A percentile compares a stretch with the other conserved stretches of the same genome.
Conservation (phyloP, 148 eudicot species). For the Simmondsia chinensis region DNA sequence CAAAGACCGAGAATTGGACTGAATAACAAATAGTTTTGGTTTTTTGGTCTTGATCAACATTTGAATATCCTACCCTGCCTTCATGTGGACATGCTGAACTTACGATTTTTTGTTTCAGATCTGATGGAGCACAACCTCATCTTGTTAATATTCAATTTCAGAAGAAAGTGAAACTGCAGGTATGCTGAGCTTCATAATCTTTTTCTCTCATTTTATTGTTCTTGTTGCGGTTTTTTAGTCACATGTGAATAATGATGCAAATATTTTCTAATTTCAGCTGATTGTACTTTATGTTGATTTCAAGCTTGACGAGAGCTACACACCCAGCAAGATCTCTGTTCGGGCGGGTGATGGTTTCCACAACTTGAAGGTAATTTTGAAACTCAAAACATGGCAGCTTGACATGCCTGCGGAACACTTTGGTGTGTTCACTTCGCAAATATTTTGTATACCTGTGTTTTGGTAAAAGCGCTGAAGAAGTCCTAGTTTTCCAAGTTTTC, state of each 20-base stretch:
- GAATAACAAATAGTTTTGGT: not conserved
- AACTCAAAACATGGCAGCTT: not conserved
- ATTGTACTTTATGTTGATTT: slow-evolving; percentile 82
- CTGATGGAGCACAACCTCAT: slow-evolving; percentile 96
- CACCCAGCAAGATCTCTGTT: slow-evolving; percentile 85
- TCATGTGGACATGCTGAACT: not conserved
- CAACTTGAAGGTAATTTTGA: slow-evolving; percentile 48
- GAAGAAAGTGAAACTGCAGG: slow-evolving; percentile 85
- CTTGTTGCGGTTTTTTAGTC: slow-evolving; percentile 1
- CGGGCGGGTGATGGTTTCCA: slow-evolving; percentile 97
- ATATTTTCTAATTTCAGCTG: slow-evolving; percentile 29
- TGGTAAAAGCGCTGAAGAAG: no score
- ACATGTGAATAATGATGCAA: no score
- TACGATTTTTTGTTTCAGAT: slow-evolving; percentile 32
- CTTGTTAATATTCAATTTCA: slow-evolving; percentile 91
- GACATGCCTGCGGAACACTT: not conserved
- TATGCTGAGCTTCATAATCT: slow-evolving; percentile 6
- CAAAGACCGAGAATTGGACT: no score
- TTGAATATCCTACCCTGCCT: not conserved
- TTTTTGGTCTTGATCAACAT: not conserved
- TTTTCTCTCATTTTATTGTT: not conserved
- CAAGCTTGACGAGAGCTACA: slow-evolving; percentile 97
- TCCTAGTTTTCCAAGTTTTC: no score
- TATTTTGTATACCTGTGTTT: not conserved
- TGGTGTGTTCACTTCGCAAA: not conserved